These are phyloP conservation scores for Stachybotrys chlorohalonatus DNA, from an alignment of 2,329 filamentous ascomycete genomes.

Conservation along the genomic window DNA sequence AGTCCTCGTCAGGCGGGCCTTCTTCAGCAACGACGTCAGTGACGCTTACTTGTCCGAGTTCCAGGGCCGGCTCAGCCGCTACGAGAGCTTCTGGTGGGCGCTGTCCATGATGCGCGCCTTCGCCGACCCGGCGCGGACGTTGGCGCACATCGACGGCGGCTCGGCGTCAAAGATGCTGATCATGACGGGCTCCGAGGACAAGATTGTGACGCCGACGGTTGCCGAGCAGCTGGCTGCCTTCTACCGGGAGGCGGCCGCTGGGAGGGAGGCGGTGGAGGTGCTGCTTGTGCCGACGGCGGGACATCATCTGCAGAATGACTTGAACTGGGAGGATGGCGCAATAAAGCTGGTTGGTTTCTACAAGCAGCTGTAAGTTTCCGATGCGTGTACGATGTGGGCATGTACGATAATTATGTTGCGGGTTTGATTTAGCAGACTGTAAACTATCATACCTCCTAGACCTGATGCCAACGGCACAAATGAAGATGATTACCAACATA, in stretches of 20 bases:
- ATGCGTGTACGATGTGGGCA: neutral
- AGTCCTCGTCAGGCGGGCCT: constrained; percentile 35
- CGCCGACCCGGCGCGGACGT: constrained; percentile 27
- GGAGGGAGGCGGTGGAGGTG: constrained; percentile 15
- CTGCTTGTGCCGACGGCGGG: constrained; percentile 33
- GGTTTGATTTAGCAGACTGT: no score
- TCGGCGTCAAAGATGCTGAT: constrained; percentile 23
- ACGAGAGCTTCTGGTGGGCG: constrained; percentile 44
- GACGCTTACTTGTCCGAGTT: constrained; percentile 30
- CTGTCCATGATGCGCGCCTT: constrained; percentile 37
- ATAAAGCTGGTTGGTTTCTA: constrained; percentile 34
- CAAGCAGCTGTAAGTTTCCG: neutral
- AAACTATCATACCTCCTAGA: no score
- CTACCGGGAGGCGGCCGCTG: constrained; percentile 6
- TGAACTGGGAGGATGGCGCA: constrained; percentile 36
- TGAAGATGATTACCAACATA: no score
- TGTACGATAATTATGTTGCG: neutral
- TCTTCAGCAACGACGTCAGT: constrained; percentile 38
- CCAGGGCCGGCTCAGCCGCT: constrained; percentile 32
- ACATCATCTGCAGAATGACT: constrained; percentile 46
- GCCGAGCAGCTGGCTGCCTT: constrained; percentile 27
- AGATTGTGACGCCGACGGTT: constrained; percentile 27
- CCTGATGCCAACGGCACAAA: no score
- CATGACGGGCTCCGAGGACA: constrained; percentile 29
- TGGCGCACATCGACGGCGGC: constrained; percentile 23